Evolutionary conservation across 2,329 filamentous ascomycete species (phyloP), one percentile per base, ranked within the genome.

Genomic region (Phialophora verrucosa): DNA sequence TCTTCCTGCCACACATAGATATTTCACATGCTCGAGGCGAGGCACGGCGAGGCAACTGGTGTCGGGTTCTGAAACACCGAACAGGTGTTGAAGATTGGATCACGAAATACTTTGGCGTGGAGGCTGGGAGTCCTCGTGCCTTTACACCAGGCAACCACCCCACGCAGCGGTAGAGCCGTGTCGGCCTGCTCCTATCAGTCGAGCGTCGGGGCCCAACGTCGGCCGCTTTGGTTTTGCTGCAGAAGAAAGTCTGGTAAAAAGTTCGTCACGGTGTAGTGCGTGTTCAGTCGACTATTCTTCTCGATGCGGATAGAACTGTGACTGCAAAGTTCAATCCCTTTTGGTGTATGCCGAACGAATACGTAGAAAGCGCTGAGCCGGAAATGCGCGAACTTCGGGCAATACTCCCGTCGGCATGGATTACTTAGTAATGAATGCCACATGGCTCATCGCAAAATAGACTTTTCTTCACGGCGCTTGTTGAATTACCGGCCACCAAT

Each of bases 331-430:
- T 53, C 49, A 25, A 53, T 12, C 5, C 14, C 49, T 4, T 27
- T 27, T 5, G 49, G 11, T 7, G 20, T 12, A 6, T 12, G 49
- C 20, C 23, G 23, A 14, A 25, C 27, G 49, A 53, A 6, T 27
- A 53, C 12, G 4, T 1, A 17, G 6, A 14, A 35, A 35, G n/a
- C 10, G 11, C 29, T 20, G 11, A 54, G 27, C 27, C 51, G 27
- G 12, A 55, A 32, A 55, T 55, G 29, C 53, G 53, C 53, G 29
- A 55, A 32, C 17, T 32, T 55, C 53, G 53, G 53, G 53, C 53
- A 55, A 29, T 23, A 55, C 25, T 55, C 25, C 53, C 49, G 49
- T 27, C 20, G 20, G 49, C 12, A 5, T 35, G 17, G 29, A 3
- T n/a, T n/a, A 31, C 27, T 7, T 31, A 42, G 14, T 44, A 44